phyloP scores from a whole-genome alignment of 305 asterid species.

The Fraxinus paxiana region DNA sequence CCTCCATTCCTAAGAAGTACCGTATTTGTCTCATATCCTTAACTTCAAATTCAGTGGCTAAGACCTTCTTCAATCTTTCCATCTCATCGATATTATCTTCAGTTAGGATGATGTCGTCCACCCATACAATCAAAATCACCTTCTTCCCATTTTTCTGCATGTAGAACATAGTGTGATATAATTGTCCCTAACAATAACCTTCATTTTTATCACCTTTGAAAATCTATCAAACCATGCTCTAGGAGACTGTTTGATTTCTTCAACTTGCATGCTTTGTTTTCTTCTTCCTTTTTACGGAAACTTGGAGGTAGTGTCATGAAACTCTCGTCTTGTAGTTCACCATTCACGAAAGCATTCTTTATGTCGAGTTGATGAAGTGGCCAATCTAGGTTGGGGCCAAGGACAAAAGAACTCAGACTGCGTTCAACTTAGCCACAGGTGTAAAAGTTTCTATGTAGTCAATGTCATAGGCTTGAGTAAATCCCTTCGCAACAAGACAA shows the following conservation, averaged over 20 bases:
- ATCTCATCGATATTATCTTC: too few species aligned
- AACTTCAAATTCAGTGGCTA: not conserved
- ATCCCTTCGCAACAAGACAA: not conserved
- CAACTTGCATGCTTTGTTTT: not conserved
- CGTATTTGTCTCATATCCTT: too few species aligned
- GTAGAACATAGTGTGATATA: not conserved
- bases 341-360: too few species aligned
- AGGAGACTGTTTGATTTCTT: not conserved
- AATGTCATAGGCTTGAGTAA: not conserved
- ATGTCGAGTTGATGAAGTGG: too few species aligned
- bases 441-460: not conserved
- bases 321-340: too few species aligned
- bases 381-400: too few species aligned
- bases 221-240: too few species aligned
- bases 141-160: not conserved
- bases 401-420: too few species aligned
- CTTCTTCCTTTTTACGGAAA: too few species aligned
- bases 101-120: not conserved
- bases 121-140: not conserved
- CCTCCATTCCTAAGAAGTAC: not conserved
- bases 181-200: not conserved
- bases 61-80: not conserved
- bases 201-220: not conserved
- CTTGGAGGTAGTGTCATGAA: not conserved
- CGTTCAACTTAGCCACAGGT: not conserved